phyloP scores from a whole-genome alignment of 345 rosid genomes.

The Tarenaya hassleriana region DNA sequence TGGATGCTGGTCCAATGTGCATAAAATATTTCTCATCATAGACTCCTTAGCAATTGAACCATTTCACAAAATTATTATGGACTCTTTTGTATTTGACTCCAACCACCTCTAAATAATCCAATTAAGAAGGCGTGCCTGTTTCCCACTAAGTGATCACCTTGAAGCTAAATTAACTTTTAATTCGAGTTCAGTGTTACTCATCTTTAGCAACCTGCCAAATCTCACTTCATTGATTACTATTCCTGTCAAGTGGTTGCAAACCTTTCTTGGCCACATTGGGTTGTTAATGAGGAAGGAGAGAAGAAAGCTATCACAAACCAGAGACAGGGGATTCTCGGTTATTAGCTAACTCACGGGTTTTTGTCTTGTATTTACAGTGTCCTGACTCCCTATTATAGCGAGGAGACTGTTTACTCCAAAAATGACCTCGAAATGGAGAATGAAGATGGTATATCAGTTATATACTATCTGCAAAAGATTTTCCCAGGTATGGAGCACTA shows the following conservation, averaged over 20 bases:
- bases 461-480: slow-evolving; percentile 93
- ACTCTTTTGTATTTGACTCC: too few relatives aligned
- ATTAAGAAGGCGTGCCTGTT: too few relatives aligned
- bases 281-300: background rate
- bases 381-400: slow-evolving; percentile 94
- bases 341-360: slow-evolving; percentile 10
- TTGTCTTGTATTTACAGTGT: slow-evolving; percentile 49
- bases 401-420: slow-evolving; percentile 90
- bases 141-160: too few relatives aligned
- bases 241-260: background rate
- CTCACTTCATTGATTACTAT: too few relatives aligned
- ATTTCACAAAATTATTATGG: background rate
- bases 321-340: slow-evolving; percentile 8
- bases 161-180: too few relatives aligned
- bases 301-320: background rate
- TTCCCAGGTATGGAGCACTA: slow-evolving; percentile 57
- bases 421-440: slow-evolving; percentile 90
- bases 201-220: background rate
- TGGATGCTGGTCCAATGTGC: background rate
- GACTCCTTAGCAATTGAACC: background rate
- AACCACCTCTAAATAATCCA: too few relatives aligned
- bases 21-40: slow-evolving; percentile 7
- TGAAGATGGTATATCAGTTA: slow-evolving; percentile 93
- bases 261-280: slow-evolving; percentile 1
- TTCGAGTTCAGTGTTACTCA: background rate